These are phyloP conservation scores for Gymnopilus junonius DNA, from an alignment of 768 basidiomycete genomes.

Conservation along the genomic window DNA sequence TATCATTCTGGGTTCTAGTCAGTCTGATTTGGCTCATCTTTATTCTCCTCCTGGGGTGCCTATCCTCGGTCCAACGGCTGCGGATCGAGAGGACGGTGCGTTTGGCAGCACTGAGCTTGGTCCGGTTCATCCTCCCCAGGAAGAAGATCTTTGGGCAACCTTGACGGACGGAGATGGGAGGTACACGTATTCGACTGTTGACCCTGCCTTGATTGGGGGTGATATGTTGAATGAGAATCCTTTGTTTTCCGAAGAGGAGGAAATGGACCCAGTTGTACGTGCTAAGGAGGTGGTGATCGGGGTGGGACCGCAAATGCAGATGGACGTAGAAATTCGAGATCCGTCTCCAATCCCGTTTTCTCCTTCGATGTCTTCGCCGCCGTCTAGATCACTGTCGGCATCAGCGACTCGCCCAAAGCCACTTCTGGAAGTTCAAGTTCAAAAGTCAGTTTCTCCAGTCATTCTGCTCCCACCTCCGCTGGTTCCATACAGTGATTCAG, in stretches of 20 bases:
- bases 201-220: constrained; percentile 17
- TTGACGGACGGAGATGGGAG: not conserved
- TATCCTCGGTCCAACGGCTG: not conserved
- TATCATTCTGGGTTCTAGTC: not conserved
- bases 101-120: not conserved
- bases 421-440: not conserved
- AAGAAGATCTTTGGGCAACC: not conserved
- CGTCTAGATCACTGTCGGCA: not conserved
- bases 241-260: not conserved
- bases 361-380: not conserved
- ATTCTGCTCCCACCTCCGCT: not conserved
- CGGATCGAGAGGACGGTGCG: not conserved
- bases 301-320: not conserved
- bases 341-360: not conserved
- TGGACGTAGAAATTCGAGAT: not conserved
- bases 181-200: constrained; percentile 9
- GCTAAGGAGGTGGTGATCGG: not conserved
- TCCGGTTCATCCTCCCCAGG: not conserved
- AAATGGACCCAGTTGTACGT: not conserved
- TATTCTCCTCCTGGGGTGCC: not conserved
- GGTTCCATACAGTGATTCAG: not conserved
- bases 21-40: not conserved
- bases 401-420: not conserved
- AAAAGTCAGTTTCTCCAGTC: not conserved
- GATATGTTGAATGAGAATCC: not conserved